Evolutionary conservation across 306 rosid genomes (phyloP).

Genomic region (Crotalaria pallida): DNA sequence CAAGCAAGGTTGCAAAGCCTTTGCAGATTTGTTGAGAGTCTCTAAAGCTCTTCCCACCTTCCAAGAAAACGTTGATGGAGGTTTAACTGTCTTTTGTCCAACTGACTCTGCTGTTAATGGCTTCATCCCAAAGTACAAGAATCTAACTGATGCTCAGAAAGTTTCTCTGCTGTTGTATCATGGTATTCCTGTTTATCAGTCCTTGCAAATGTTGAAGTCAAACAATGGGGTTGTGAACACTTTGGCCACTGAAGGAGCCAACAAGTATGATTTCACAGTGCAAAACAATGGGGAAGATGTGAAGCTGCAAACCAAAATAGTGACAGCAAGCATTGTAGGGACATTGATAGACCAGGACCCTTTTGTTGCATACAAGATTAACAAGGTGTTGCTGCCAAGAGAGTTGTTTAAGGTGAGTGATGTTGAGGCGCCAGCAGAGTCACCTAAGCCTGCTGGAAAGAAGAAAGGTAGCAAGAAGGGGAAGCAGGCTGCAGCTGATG

Average conservation of each 20-base stretch:
- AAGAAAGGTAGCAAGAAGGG: slow-evolving; percentile 1
- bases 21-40: slow-evolving; percentile 48
- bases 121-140: slow-evolving; percentile 67
- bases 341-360: slow-evolving; percentile 83
- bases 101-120: slow-evolving; percentile 44
- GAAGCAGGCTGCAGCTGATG: slow-evolving; percentile 18
- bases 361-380: slow-evolving; percentile 56
- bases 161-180: slow-evolving; percentile 60
- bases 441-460: slow-evolving; percentile 11
- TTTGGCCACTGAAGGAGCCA: slow-evolving; percentile 67
- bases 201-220: slow-evolving; percentile 66
- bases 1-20: slow-evolving; percentile 86
- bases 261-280: slow-evolving; percentile 76
- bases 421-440: slow-evolving; percentile 24
- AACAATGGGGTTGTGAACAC: slow-evolving; percentile 80
- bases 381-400: slow-evolving; percentile 64
- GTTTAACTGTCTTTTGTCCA: slow-evolving; percentile 88
- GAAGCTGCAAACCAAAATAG: slow-evolving; percentile 53
- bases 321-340: slow-evolving; percentile 51
- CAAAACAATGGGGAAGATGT: slow-evolving; percentile 81
- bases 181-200: slow-evolving; percentile 71
- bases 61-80: slow-evolving; percentile 59
- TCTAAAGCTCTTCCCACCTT: slow-evolving; percentile 58
- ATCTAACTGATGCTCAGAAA: slow-evolving; percentile 55
- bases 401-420: slow-evolving; percentile 55